Base-by-base conservation (phyloP, 257 asterid genomes). In the Nicotiana attenuata region DNA sequence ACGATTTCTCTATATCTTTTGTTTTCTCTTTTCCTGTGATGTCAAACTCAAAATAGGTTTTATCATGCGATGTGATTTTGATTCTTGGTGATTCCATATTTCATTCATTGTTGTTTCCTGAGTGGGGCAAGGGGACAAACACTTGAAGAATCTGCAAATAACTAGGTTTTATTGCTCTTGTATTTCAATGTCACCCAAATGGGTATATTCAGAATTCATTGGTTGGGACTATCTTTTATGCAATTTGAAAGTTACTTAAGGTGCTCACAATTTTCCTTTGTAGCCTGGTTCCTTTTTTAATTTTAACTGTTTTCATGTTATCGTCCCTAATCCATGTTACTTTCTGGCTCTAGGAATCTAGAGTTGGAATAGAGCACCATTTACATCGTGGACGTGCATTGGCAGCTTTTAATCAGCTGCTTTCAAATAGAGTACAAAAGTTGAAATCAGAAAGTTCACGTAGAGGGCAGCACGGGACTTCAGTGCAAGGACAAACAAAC, bases 361-460 rank as follows among this genome's bases (percentile, higher is more conserved):
- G 91, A 80, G 90, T 85, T 29, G 99, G 98, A 68, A 88, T 96
- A 82, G 98, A 96, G 88, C 97, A 94, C 88, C 92, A 96, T 88
- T 88, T 96, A 89, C 98, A 94, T 88, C 98, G 99, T 84, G 99
- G 99, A 38, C 98, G 97, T 87, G 97, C 99, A 80, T 85, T 96
- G 84, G 98, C 97, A 47, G 97, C 98, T 85, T 89, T 93, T 56
- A 87, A 87, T 85, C 89, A 92, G 83, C 88, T 96, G 64, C 94
- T 96, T 81, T 86, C 91, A 66, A 91, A 90, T 76, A 92, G 99
- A 88, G 94, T 90, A 85, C 89, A 89, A 80, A 90, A 83, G 83
- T 84, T 91, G 89, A 93, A 91, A 81, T 82, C 90, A 83, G 93
- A 90, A 83, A 84, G 84, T 86, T 84, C 90, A 84, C 90, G 87